phyloP scores from a whole-genome alignment of 179 eudicot species.

The Vitellaria paradoxa region DNA sequence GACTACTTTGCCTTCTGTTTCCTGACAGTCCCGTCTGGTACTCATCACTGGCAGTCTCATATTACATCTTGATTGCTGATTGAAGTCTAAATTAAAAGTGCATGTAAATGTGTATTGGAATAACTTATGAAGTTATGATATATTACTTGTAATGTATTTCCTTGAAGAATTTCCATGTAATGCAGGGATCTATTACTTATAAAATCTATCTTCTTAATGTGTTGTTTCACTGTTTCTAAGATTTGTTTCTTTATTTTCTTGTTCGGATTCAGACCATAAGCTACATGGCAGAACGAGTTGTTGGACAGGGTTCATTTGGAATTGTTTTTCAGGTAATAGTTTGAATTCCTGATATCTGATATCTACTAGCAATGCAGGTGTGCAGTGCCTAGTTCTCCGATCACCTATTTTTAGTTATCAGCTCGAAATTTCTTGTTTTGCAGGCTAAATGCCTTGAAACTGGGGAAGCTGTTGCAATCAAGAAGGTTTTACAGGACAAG shows the following conservation, averaged over 20 bases:
- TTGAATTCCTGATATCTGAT: not conserved
- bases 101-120: not conserved
- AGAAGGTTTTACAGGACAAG: constrained; percentile 74
- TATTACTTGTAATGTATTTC: too few species aligned
- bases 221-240: not conserved
- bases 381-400: not conserved
- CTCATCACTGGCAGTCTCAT: not conserved
- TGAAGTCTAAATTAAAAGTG: not conserved
- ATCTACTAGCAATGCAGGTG: not conserved
- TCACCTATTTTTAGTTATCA: not conserved
- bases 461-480: constrained; percentile 71
- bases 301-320: constrained; percentile 70
- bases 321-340: constrained; percentile 65
- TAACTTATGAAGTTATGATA: too few species aligned
- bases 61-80: not conserved
- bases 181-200: not conserved
- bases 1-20: not conserved
- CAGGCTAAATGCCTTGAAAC: constrained; percentile 77
- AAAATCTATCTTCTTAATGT: not conserved
- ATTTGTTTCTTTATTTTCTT: not conserved
- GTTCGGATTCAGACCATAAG: constrained; percentile 52
- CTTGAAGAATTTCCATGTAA: not conserved
- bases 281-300: constrained; percentile 81
- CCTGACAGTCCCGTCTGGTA: not conserved
- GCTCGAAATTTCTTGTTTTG: constrained; percentile 15